Conservation (phyloP, 495 filamentous ascomycete genomes). For the Penicillium pulvis region DNA sequence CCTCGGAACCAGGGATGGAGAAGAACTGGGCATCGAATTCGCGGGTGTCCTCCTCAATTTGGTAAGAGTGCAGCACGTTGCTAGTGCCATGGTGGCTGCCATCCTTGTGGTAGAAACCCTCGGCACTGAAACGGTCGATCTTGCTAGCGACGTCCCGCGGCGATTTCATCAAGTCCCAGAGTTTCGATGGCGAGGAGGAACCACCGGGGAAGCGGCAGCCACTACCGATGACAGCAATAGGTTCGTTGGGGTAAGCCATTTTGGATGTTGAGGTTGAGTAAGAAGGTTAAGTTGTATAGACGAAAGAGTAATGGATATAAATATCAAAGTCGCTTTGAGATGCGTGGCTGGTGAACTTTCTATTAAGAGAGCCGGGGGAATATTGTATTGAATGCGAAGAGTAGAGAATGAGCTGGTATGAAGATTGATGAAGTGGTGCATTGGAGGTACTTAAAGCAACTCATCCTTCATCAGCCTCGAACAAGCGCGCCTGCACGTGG, state of each 20-base stretch:
- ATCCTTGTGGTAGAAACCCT: conserved; percentile 22
- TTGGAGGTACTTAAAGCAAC: background rate
- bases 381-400: background rate
- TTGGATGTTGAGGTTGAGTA: background rate
- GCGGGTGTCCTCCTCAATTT: conserved; percentile 32
- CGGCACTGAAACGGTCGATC: background rate
- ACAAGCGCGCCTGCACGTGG: background rate
- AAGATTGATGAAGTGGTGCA: background rate
- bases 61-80: conserved; percentile 30
- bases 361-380: background rate
- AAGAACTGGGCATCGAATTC: conserved; percentile 54
- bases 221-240: conserved; percentile 7
- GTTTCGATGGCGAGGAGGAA: background rate
- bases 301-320: background rate
- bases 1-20: conserved; percentile 52
- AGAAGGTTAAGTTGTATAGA: background rate
- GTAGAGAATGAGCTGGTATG: background rate
- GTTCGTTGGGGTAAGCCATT: conserved; percentile 4
- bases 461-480: background rate
- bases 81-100: conserved; percentile 19
- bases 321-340: background rate
- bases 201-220: conserved; percentile 9
- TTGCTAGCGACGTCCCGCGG: conserved; percentile 5
- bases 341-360: conserved; percentile 2
- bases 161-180: conserved; percentile 5